Evolutionary conservation across 1,284 basidiomycete species (phyloP), one percentile per base, ranked within the genome.

Genomic region (Bjerkandera adusta): DNA sequence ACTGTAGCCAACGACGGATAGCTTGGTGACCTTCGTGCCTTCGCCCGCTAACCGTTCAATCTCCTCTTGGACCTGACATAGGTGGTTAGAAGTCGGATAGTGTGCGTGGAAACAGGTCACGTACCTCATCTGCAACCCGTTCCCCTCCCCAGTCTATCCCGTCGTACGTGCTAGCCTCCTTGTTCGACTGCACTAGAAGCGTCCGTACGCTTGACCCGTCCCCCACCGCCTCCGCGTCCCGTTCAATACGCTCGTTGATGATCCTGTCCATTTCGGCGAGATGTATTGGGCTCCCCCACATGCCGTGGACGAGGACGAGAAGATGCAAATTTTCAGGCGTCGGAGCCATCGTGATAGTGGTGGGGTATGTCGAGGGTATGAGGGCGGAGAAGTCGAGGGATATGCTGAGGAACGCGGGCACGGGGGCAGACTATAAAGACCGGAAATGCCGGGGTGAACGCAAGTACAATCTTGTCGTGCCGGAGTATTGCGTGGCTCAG

Each of bases 1-100:
- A 50, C 82, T 86, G 63, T 94, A 94, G 11, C 89, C 89, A 1
- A 81, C 81, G 13, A 87, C 71, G 3, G 86, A 89, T 57, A 91
- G 83, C 21, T 73, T 71, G 37, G 74, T 76, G 3, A 92, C 83
- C 22, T 61, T 73, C 53, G 69, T 72, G 4, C 76, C 77, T 15
- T 76, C 68, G n/a, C 63, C 55, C 49, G 78, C 70, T 11, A 89
- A 65, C 36, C 71, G 65, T 48, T 72, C 62, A 7, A 85, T 68
- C 57, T 78, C 74, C 4, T 75, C 70, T 16, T 68, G 43, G 13
- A 86, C 70, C 84, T 85, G 45, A 16, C 21, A 13, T 22, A 25
- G 6, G 20, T 37, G 5, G 13, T 36, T 45, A 10, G 22, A n/a
- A 25, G 13, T 37, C 16, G 45, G 22, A 43, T 2, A 32, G 20